Base-by-base conservation (phyloP, 768 basidiomycete species). In the Tulasnella sp. region DNA sequence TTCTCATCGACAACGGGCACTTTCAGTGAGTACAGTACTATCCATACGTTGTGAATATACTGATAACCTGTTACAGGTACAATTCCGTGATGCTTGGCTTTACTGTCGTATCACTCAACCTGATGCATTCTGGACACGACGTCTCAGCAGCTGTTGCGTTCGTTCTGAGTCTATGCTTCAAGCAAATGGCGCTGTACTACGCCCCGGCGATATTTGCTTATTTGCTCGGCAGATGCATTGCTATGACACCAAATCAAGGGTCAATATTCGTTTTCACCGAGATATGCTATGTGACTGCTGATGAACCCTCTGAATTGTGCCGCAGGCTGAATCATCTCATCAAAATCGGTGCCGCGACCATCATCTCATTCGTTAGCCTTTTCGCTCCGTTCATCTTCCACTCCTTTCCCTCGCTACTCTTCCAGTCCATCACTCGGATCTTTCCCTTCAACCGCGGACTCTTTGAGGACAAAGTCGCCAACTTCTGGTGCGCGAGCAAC, bases 161-260 rank as follows among this genome's bases (percentile, higher is more conserved):
- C 65, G 86, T 90, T 4, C 73, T 84, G n/a, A 86, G 87, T 64
- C 77, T 98, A 19, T 80, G 86, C 2, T 94, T 95, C 77, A 96
- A 96, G 71, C 94, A 97, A 68, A 96, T 97, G 93, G 85, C 89
- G 2, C 74, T 96, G 26, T 95, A 96, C 68, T 98, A 93, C 68
- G 86, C 89, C 0, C 91, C 93, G 1, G 92, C 86, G 0, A 80
- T 97, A n/a, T 93, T 91, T 38, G 81, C 85, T 0, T 97, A 94
- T 70, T 74, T 96, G 4, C 71, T 95, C 2, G 92, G 88, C 3
- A 96, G 91, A 73, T 96, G 95, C 66, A 61, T 95, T 1, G 27
- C n/a, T 32, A n/a, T 49, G 9, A 44, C 58, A 27, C 26, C n/a
- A 19, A 27, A 9, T 48, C 15, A 42, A 52, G 60, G n/a, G 34